Conservation (phyloP, 1,284 basidiomycete genomes). For the Athelia psychrophila region DNA sequence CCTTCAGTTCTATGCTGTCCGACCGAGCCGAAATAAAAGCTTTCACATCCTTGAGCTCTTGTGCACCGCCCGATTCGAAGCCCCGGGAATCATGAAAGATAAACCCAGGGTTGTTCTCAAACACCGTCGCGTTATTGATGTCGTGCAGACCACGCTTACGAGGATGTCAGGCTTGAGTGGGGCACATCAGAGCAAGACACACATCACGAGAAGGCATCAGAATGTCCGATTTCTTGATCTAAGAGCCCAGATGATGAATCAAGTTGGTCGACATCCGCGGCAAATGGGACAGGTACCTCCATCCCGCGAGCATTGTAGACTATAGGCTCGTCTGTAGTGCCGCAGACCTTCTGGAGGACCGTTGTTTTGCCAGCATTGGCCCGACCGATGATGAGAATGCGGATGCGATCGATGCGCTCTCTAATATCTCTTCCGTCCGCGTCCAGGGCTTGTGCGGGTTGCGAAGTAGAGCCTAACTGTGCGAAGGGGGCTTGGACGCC, state of each 20-base stretch:
- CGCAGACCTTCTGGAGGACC: constrained; percentile 10
- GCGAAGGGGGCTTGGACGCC: too few species aligned
- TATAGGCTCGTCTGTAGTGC: constrained; percentile 6
- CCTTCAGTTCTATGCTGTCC: neutral
- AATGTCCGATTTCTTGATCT: neutral
- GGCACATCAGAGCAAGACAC: neutral
- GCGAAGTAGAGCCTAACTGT: too few species aligned
- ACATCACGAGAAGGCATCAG: neutral
- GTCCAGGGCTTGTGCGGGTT: too few species aligned
- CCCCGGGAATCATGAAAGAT: constrained; percentile 28
- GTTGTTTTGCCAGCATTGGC: constrained; percentile 14
- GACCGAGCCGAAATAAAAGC: constrained; percentile 16
- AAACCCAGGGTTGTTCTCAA: constrained; percentile 12
- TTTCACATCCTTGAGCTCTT: constrained; percentile 16
- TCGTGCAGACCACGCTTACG: constrained; percentile 15
- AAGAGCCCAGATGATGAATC: neutral
- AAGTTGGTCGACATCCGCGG: neutral
- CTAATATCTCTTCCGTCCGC: neutral
- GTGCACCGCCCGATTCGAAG: constrained; percentile 19
- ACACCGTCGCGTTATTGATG: constrained; percentile 16
- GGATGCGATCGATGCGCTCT: constrained; percentile 3
- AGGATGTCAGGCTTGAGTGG: neutral
- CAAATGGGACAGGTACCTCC: too few species aligned
- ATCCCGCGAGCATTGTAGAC: constrained; percentile 3
- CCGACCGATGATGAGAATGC: constrained; percentile 10